Conservation (phyloP, 2,329 filamentous ascomycete genomes). For the Cercospora zeina region DNA sequence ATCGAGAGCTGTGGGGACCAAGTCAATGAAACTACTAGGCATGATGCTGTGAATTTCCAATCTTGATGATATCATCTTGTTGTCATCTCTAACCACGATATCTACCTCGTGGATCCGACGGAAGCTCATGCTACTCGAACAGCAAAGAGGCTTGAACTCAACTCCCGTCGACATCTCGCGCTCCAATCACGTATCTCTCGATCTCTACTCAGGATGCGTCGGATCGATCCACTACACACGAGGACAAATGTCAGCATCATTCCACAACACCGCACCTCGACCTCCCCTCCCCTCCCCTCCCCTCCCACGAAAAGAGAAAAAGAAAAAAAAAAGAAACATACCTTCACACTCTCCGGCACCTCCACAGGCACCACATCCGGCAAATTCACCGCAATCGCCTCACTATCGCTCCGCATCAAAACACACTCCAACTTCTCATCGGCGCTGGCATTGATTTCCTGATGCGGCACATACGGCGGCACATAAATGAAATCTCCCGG, state of each 20-base stretch:
- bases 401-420: conserved; percentile 47
- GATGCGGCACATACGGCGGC: conserved; percentile 46
- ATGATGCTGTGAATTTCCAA: too few species aligned
- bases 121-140: too few species aligned
- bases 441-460: conserved; percentile 49
- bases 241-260: neutral
- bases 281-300: neutral
- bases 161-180: too few species aligned
- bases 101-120: too few species aligned
- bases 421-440: conserved; percentile 49
- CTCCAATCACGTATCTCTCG: too few species aligned
- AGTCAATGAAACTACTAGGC: too few species aligned
- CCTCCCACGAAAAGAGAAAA: too few species aligned
- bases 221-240: conserved; percentile 47
- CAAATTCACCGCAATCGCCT: conserved; percentile 50
- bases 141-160: too few species aligned
- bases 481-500: conserved; percentile 52
- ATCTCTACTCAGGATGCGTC: conserved; percentile 39
- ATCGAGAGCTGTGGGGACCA: too few species aligned
- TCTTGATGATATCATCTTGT: too few species aligned
- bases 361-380: conserved; percentile 48
- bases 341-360: conserved; percentile 46
- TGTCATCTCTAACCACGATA: too few species aligned
- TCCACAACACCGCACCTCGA: neutral
- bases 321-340: too few species aligned